These are phyloP conservation scores for Quercus alba DNA, from an alignment of 306 rosid species.

Conservation along the genomic window DNA sequence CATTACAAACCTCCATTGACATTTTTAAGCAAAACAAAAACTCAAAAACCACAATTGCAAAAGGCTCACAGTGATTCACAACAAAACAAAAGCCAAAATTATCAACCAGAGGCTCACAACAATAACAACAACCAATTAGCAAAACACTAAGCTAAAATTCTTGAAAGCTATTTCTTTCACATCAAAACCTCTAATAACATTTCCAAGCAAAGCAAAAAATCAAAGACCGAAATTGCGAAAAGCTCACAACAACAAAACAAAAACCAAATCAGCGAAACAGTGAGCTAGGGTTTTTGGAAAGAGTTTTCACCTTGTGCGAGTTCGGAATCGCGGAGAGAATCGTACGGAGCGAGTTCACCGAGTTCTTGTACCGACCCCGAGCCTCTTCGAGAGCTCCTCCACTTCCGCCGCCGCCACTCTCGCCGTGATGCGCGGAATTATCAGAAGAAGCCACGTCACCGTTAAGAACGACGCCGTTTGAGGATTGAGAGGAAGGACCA, in stretches of 20 bases:
- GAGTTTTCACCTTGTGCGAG: conserved; percentile 57
- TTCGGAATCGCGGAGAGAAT: conserved; percentile 70
- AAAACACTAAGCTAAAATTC: too few relatives aligned
- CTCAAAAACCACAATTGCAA: too few relatives aligned
- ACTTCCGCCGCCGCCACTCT: conserved; percentile 31
- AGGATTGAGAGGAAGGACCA: conserved; percentile 38
- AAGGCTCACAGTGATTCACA: too few relatives aligned
- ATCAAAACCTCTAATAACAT: background rate
- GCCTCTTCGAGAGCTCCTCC: conserved; percentile 92
- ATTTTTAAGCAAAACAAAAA: background rate
- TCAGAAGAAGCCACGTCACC: conserved; percentile 66
- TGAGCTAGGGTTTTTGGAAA: background rate
- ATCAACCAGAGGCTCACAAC: background rate
- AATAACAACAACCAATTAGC: too few relatives aligned
- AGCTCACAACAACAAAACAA: too few relatives aligned
- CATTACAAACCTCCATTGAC: background rate
- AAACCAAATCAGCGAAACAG: background rate
- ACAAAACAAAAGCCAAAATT: background rate
- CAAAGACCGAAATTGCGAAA: too few relatives aligned
- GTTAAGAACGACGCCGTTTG: conserved; percentile 34
- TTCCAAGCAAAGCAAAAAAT: background rate
- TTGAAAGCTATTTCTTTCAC: too few relatives aligned
- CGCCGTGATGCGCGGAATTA: conserved; percentile 39
- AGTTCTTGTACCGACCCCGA: conserved; percentile 65
- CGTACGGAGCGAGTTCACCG: conserved; percentile 67